These are phyloP conservation scores for Arctium lappa DNA, from an alignment of 129 eudicot species.

Conservation along the genomic window DNA sequence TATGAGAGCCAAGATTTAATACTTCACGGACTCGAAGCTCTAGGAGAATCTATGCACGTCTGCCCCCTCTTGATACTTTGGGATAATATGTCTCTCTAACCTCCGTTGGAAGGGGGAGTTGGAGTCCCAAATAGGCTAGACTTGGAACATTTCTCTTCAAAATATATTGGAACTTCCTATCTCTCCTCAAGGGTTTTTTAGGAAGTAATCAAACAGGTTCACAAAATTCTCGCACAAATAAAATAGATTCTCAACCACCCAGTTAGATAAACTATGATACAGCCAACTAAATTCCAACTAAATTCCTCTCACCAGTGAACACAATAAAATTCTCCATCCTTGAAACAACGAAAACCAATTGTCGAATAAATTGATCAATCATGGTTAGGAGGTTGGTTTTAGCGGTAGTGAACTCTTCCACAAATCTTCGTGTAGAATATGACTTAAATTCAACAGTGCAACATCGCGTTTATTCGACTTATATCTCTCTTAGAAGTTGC, in stretches of 20 bases:
- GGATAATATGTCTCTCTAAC: not conserved
- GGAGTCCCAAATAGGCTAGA: too few relatives aligned
- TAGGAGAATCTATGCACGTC: too few relatives aligned
- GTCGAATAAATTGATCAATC: too few relatives aligned
- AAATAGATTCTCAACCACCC: constrained; percentile 2
- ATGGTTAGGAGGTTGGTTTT: not conserved
- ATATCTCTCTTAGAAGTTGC: too few relatives aligned
- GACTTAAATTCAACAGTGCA: not conserved
- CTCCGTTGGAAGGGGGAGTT: not conserved
- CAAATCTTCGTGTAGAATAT: not conserved
- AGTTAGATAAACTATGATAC: constrained; percentile 6
- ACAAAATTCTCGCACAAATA: not conserved
- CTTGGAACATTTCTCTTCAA: too few relatives aligned
- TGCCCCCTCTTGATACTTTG: too few relatives aligned
- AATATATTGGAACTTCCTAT: too few relatives aligned
- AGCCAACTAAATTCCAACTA: constrained; percentile 12
- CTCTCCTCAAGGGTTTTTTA: too few relatives aligned
- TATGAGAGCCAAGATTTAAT: too few relatives aligned
- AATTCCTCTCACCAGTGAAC: constrained; percentile 48
- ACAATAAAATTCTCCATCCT: constrained; percentile 62
- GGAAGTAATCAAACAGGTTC: too few relatives aligned
- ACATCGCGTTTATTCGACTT: too few relatives aligned
- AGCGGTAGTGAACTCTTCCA: not conserved
- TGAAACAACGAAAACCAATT: constrained; percentile 58
- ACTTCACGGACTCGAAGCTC: too few relatives aligned